Evolutionary conservation across 1,284 basidiomycete species (phyloP).

Genomic region (Meripilus lineatus): DNA sequence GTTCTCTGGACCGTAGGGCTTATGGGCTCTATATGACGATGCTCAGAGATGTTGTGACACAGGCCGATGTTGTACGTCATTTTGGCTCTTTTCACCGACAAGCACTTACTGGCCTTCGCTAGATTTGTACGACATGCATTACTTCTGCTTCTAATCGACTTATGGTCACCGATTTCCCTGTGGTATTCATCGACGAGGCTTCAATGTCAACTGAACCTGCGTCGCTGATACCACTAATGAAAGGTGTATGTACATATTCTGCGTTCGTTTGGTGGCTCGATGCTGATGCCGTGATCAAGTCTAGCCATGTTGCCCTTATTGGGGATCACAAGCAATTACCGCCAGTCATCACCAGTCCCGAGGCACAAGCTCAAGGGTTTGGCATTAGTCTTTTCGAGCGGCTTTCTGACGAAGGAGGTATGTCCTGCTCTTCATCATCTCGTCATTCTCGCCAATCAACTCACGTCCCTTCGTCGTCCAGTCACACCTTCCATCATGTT

Average conservation of each 20-base stretch:
- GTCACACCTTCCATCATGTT: conserved; percentile 85
- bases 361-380: conserved; percentile 68
- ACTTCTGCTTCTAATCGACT: conserved; percentile 58
- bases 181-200: conserved; percentile 93
- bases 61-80: conserved; percentile 69
- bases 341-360: conserved; percentile 75
- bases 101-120: conserved; percentile 1
- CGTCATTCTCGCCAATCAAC: background rate
- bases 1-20: conserved; percentile 33
- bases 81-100: conserved; percentile 3
- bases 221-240: conserved; percentile 82
- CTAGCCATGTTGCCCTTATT: conserved; percentile 81
- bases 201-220: conserved; percentile 95
- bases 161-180: conserved; percentile 79
- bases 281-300: conserved; percentile 37
- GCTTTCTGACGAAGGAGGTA: conserved; percentile 74
- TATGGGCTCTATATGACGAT: conserved; percentile 51
- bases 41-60: conserved; percentile 52
- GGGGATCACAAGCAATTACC: conserved; percentile 98
- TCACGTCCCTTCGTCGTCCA: conserved; percentile 27
- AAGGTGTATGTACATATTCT: conserved; percentile 59
- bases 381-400: conserved; percentile 86
- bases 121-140: conserved; percentile 85
- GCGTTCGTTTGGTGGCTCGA: too few species aligned
- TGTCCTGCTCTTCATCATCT: conserved; percentile 24